phyloP scores from a whole-genome alignment of 169 alveolate genomes.

The Plasmodium inui region DNA sequence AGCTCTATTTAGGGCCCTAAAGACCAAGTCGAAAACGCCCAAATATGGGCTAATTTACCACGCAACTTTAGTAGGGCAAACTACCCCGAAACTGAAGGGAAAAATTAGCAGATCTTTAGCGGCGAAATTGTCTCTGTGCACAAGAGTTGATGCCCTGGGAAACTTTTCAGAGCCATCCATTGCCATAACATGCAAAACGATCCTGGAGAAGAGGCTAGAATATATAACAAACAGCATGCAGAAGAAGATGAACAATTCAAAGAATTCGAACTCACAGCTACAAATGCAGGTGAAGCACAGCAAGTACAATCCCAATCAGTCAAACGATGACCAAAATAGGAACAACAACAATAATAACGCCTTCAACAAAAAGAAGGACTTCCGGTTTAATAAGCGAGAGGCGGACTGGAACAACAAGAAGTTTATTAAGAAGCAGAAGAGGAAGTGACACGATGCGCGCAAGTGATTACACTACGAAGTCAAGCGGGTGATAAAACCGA shows the following conservation, averaged over 20 bases:
- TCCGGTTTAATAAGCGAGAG: constrained; percentile 34
- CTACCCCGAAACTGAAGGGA: constrained; percentile 98
- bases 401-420: constrained; percentile 49
- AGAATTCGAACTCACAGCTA: constrained; percentile 14
- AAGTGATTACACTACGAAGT: neutral
- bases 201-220: constrained; percentile 92
- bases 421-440: constrained; percentile 72
- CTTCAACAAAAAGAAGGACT: neutral
- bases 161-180: constrained; percentile 94
- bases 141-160: constrained; percentile 98
- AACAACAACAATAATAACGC: neutral
- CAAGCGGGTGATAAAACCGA: neutral
- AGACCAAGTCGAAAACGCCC: constrained; percentile 99
- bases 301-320: constrained; percentile 58
- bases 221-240: constrained; percentile 43
- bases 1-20: constrained; percentile 99
- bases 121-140: constrained; percentile 98
- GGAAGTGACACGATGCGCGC: constrained; percentile 18
- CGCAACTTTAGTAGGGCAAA: constrained; percentile 98
- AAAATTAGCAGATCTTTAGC: constrained; percentile 98
- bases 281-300: constrained; percentile 40
- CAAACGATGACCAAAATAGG: constrained; percentile 17
- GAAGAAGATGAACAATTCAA: constrained; percentile 7
- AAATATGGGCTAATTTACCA: constrained; percentile 99
- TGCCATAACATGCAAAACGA: constrained; percentile 92